Base-by-base conservation (phyloP, 371 early-diverging fungal genomes). In the Mucor irregularis region DNA sequence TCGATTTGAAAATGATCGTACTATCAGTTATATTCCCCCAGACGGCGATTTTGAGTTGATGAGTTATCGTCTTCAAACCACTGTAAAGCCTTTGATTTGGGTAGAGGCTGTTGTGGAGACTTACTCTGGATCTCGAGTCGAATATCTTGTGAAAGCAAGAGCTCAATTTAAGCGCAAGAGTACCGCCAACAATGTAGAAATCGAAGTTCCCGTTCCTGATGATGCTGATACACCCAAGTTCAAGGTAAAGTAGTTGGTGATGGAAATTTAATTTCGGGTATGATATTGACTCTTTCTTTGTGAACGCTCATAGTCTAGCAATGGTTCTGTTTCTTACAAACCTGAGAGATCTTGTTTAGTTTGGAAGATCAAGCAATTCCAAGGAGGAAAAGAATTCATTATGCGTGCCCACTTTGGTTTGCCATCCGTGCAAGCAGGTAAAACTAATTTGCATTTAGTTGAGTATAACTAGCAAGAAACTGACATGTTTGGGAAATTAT, bases 41-140 rank as follows among this genome's bases (percentile, higher is more conserved):
- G 95, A 94, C 67, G 95, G 99, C 49, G 99, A 97, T 72, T 99
- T 99, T 74, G 99, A 99, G 74, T 81, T 99, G 68, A 99, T 99
- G 99, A 92, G 92, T 39, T 99, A 99, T 77, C 94, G 99, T 13
- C 76, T 97, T 43, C 62, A 61, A 69, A 92, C 98, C 5, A 63
- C 77, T 64, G 94, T 97, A 22, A 98, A 96, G 66, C 99, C 99
- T 21, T 78, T 97, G 38, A 93, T 99, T 58, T 92, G 94, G 92
- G 92, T 93, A 52, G 99, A 99, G 71, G 92, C 95, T 5, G 81
- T 95, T 11, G 90, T 97, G 11, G 97, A 97, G 72, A 86, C 84
- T 39, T 92, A 96, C 66, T 84, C 90, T 28, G 95, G 94, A n/a
- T 89, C 91, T 30, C 85, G 97, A 40, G 87, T 97, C 42, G 99